These are phyloP conservation scores for Clonostachys solani DNA, from an alignment of 2,329 filamentous ascomycete species.

Conservation along the genomic window DNA sequence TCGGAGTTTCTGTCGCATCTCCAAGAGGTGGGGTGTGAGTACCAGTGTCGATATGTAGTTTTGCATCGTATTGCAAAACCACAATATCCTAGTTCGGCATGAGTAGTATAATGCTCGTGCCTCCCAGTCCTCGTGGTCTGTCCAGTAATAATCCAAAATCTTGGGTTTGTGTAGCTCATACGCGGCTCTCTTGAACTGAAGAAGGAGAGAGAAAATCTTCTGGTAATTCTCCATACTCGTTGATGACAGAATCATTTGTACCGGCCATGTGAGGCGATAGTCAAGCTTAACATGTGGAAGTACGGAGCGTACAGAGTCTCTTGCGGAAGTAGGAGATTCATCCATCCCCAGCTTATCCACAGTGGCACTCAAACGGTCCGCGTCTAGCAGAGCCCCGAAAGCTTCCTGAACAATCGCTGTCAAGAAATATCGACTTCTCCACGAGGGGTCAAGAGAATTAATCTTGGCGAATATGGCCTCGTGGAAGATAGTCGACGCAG, in stretches of 20 bases:
- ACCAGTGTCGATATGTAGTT: conserved; percentile 74
- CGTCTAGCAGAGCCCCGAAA: conserved; percentile 55
- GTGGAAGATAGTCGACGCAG: conserved; percentile 61
- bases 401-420: conserved; percentile 74
- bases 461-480: conserved; percentile 71
- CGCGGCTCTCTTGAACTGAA: conserved; percentile 72
- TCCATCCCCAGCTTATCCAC: conserved; percentile 35
- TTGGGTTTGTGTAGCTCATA: conserved; percentile 58
- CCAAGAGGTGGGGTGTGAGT: conserved; percentile 52
- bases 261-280: conserved; percentile 64
- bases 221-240: conserved; percentile 65
- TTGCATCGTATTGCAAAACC: conserved; percentile 73
- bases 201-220: conserved; percentile 66
- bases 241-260: conserved; percentile 69
- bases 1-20: conserved; percentile 53
- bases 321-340: conserved; percentile 37
- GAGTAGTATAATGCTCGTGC: conserved; percentile 49
- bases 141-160: conserved; percentile 32
- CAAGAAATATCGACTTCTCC: conserved; percentile 79
- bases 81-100: conserved; percentile 66
- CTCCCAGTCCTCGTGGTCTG: conserved; percentile 26
- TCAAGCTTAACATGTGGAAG: conserved; percentile 61
- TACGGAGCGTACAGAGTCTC: conserved; percentile 50
- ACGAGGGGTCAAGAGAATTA: conserved; percentile 53
- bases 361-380: conserved; percentile 58